Evolutionary conservation across 768 basidiomycete species (phyloP).

Genomic region (Leucocoprinus leucothites): DNA sequence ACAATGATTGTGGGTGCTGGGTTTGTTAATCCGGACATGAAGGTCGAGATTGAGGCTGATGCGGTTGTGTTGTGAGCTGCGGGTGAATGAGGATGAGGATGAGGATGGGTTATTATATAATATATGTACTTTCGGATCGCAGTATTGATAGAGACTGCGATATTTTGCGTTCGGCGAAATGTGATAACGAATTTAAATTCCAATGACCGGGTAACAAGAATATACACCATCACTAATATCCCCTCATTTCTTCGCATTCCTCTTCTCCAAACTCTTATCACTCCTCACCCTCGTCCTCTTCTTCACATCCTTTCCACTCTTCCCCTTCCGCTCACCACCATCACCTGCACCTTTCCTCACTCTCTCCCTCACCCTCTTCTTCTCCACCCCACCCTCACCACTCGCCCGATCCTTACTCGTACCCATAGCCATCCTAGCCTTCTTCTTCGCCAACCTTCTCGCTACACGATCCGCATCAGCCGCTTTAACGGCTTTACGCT

Average conservation of each 20-base stretch:
- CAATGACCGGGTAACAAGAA: too few relatives aligned
- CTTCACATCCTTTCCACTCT: conserved; percentile 56
- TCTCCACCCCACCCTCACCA: conserved; percentile 22
- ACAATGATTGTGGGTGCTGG: conserved; percentile 49
- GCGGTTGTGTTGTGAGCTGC: conserved; percentile 31
- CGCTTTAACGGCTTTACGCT: conserved; percentile 80
- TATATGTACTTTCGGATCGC: too few relatives aligned
- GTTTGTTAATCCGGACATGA: conserved; percentile 47
- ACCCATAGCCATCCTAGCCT: conserved; percentile 54
- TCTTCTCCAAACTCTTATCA: conserved; percentile 47
- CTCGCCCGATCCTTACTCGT: conserved; percentile 6
- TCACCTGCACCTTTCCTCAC: conserved; percentile 44
- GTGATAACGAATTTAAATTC: too few relatives aligned
- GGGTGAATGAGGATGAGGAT: too few relatives aligned
- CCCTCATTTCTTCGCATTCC: conserved; percentile 55
- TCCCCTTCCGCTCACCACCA: not conserved
- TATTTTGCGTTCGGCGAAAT: too few relatives aligned
- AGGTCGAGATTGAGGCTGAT: conserved; percentile 55
- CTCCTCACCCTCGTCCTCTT: conserved; percentile 54
- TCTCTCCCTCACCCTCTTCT: conserved; percentile 35
- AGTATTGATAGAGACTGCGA: too few relatives aligned
- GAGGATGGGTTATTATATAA: too few relatives aligned
- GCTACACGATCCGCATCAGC: conserved; percentile 78
- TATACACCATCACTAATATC: too few relatives aligned
- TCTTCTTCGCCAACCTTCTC: conserved; percentile 88